Base-by-base conservation (phyloP, 1,139 yeast genomes). In the Protomyces pachydermus region DNA sequence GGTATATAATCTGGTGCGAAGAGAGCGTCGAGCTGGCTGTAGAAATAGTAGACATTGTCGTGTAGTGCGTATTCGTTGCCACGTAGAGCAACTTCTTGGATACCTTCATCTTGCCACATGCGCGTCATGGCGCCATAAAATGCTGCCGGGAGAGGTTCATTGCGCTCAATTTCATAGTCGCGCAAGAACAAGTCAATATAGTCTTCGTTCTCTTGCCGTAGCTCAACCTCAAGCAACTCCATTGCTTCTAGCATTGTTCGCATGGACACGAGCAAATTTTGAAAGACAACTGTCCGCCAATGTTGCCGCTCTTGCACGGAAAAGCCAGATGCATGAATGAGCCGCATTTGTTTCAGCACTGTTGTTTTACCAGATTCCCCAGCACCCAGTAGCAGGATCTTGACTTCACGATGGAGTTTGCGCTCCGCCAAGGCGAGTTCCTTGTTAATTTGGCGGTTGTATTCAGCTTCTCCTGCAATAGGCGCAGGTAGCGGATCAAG, bases 291-390 rank as follows among this genome's bases (percentile, higher is more conserved):
- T 69, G 89, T 91, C 6, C 89, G 76, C 73, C 91, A 93, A 72
- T 89, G 95, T 54, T 80, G 74, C 62, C 96, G 79, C 74, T 95
- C 98, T 69, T 84, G 87, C 52, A 82, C 82, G 0, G 87, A 80
- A 76, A 91, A 93, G 4, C 97, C 96, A 37, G 88, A 86, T 68
- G 90, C 88, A 74, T 93, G 98, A 60, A 91, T 75, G 34, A 93
- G 78, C 70, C 88, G 84, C 84, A 93, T 83, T 74, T 95, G 98
- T 74, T 93, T 95, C 67, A 93, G 78, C n/a, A 93, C 96, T 0
- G 99, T 93, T 2, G 96, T 88, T 74, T 93, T 93, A 8, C 99
- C 98, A 64, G 93, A 85, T 75, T 93, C 99, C 3, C 98, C 98
- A 0, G 98, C 91, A 32, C 69, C 68, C 34, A 68, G 64, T 28